phyloP scores from a whole-genome alignment of 73 alveolate genomes.

The Tetrahymena elliotti region DNA sequence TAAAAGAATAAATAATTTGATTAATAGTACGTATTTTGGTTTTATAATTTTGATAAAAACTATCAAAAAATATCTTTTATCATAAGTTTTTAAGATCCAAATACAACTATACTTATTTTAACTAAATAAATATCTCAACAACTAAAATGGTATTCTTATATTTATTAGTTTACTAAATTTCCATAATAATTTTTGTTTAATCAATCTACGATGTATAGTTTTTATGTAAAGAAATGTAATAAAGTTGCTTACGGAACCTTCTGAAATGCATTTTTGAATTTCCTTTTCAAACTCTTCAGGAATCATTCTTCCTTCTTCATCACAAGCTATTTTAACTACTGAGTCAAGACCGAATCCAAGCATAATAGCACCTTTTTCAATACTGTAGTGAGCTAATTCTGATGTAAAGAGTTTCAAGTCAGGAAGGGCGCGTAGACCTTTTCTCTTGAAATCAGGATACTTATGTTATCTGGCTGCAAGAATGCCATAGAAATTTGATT shows the following conservation, averaged over 20 bases:
- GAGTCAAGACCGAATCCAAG: conserved; percentile 12
- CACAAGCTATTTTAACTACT: conserved; percentile 1
- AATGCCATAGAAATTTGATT: conserved; percentile 8
- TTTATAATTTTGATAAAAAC: neutral
- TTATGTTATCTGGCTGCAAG: conserved; percentile 5
- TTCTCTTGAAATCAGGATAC: conserved; percentile 10
- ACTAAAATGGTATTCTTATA: no score
- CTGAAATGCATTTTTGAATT: neutral
- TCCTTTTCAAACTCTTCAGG: conserved; percentile 11
- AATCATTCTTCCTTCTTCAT: conserved; percentile 8
- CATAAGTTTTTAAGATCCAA: neutral
- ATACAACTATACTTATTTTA: neutral
- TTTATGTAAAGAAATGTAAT: no score
- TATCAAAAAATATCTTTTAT: neutral
- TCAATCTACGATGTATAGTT: no score
- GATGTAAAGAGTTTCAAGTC: conserved; percentile 5
- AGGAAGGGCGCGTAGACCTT: neutral
- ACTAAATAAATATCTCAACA: neutral
- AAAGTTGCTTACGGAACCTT: neutral
- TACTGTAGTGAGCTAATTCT: conserved; percentile 4
- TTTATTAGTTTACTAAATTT: no score
- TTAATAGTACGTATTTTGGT: neutral
- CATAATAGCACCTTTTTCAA: conserved; percentile 9
- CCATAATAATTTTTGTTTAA: neutral
- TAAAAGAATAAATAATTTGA: neutral